Percentiles rank a stretch among this genome's conserved stretches.
Conservation (phyloP, 2,329 filamentous ascomycete species). For the Venturia effusa region DNA sequence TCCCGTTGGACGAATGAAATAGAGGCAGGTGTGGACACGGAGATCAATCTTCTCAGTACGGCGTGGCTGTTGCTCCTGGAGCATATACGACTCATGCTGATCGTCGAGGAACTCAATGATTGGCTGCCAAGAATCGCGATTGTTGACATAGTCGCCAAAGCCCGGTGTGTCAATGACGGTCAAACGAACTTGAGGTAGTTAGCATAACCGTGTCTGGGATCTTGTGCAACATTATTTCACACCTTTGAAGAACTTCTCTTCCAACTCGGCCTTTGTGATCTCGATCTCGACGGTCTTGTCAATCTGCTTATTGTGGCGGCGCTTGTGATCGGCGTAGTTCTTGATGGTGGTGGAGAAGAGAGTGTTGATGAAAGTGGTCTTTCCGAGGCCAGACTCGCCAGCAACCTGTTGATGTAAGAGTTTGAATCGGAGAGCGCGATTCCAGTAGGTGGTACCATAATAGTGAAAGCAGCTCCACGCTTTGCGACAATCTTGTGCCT, state of each 20-base stretch:
- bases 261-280: conserved; percentile 98
- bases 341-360: conserved; percentile 99
- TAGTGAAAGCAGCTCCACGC: conserved; percentile 95
- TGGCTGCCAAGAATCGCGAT: conserved; percentile 99
- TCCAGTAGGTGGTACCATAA: conserved; percentile 61
- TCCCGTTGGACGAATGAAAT: conserved; percentile 97
- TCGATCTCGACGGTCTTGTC: conserved; percentile 99
- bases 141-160: conserved; percentile 99
- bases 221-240: conserved; percentile 13
- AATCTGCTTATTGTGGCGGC: conserved; percentile 97
- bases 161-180: conserved; percentile 98
- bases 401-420: conserved; percentile 55
- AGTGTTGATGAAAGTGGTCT: conserved; percentile 99
- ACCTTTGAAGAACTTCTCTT: conserved; percentile 99
- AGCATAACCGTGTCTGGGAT: not conserved
- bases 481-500: conserved; percentile 65
- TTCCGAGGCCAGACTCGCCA: conserved; percentile 95
- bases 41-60: conserved; percentile 98
- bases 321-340: conserved; percentile 99
- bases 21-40: conserved; percentile 94
- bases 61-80: conserved; percentile 98
- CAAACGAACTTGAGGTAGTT: conserved; percentile 62
- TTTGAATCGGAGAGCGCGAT: not conserved
- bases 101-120: conserved; percentile 99
- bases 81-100: conserved; percentile 99